Percentiles rank a stretch among this genome's conserved stretches.
Evolutionary conservation across 2,329 filamentous ascomycete species (phyloP).

Genomic region (Verticillium albo-atrum): DNA sequence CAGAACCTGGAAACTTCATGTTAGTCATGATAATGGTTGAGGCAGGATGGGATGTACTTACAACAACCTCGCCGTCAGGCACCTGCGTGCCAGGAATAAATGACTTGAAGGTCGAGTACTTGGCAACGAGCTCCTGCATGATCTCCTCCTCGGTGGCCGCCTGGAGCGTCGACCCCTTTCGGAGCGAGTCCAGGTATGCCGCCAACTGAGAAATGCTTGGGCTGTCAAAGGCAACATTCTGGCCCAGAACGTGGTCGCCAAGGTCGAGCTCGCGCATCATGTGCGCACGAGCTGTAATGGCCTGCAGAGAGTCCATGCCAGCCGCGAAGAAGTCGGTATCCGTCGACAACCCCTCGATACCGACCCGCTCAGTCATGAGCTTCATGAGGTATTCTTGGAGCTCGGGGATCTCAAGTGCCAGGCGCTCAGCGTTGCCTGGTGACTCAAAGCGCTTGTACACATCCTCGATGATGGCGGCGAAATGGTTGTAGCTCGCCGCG

Average conservation of each 20-base stretch:
- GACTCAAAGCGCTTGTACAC: constrained; percentile 12
- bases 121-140: constrained; percentile 28
- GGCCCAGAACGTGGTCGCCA: constrained; percentile 19
- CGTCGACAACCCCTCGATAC: constrained; percentile 21
- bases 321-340: constrained; percentile 35
- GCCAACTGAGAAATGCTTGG: constrained; percentile 32
- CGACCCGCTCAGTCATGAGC: constrained; percentile 6
- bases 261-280: constrained; percentile 34
- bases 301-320: constrained; percentile 41
- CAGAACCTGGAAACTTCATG: constrained; percentile 32
- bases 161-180: constrained; percentile 8
- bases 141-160: constrained; percentile 20
- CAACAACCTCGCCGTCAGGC: constrained; percentile 24
- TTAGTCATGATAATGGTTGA: not conserved
- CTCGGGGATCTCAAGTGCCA: constrained; percentile 6
- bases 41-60: constrained; percentile 13
- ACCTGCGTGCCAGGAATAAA: constrained; percentile 13
- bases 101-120: constrained; percentile 28
- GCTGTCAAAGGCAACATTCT: constrained; percentile 36
- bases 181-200: constrained; percentile 17
- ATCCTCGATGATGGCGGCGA: constrained; percentile 36
- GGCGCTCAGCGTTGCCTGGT: constrained; percentile 5
- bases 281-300: constrained; percentile 36
- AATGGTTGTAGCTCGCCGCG: constrained; percentile 37
- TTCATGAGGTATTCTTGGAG: constrained; percentile 21